phyloP scores from a whole-genome alignment of 805 yeast species.

The Metschnikowia reukaufii region DNA sequence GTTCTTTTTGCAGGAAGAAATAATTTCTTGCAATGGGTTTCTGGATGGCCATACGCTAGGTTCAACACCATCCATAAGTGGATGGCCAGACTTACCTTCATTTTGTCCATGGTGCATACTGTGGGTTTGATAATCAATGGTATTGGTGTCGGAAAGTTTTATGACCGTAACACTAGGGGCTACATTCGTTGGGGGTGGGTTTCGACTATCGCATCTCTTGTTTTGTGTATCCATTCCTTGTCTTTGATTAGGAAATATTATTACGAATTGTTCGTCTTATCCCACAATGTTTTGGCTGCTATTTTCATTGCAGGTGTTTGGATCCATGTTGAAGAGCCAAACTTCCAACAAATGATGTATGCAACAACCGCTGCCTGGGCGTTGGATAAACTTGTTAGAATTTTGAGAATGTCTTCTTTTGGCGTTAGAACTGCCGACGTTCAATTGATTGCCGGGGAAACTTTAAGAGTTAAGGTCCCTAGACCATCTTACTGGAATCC shows the following conservation, averaged over 20 bases:
- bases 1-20: slow-evolving; percentile 70
- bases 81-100: slow-evolving; percentile 52
- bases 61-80: slow-evolving; percentile 68
- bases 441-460: slow-evolving; percentile 42
- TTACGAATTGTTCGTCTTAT: slow-evolving; percentile 56
- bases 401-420: slow-evolving; percentile 30
- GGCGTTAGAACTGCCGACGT: slow-evolving; percentile 41
- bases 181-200: slow-evolving; percentile 38
- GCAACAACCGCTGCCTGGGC: slow-evolving; percentile 42
- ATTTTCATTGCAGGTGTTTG: slow-evolving; percentile 55
- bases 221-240: slow-evolving; percentile 49
- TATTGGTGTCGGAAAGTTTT: slow-evolving; percentile 32
- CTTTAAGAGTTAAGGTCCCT: slow-evolving; percentile 47
- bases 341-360: slow-evolving; percentile 34
- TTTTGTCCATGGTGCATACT: slow-evolving; percentile 55
- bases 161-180: slow-evolving; percentile 27
- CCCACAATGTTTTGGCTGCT: slow-evolving; percentile 43
- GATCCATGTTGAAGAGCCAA: slow-evolving; percentile 55
- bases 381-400: slow-evolving; percentile 39
- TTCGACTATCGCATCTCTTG: slow-evolving; percentile 35
- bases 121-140: slow-evolving; percentile 33
- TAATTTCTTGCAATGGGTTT: slow-evolving; percentile 58
- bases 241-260: slow-evolving; percentile 50
- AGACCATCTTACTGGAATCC: slow-evolving; percentile 52
- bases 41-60: slow-evolving; percentile 63